phyloP scores from a whole-genome alignment of 2,329 filamentous ascomycete genomes.

The Cercospora beticola region DNA sequence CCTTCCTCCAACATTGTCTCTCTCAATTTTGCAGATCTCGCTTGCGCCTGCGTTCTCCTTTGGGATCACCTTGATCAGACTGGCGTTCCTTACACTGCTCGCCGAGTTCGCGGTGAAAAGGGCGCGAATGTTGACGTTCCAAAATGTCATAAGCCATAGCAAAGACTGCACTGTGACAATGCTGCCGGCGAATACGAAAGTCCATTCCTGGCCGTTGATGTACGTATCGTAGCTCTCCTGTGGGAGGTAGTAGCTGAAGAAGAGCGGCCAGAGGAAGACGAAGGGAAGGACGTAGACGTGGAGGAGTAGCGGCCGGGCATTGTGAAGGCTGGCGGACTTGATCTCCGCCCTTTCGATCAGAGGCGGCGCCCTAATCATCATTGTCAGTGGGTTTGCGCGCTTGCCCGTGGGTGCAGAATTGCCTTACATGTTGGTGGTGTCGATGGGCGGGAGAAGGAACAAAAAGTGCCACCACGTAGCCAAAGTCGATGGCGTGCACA shows the following conservation, averaged over 20 bases:
- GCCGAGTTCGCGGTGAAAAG: conserved; percentile 76
- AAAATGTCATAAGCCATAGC: conserved; percentile 93
- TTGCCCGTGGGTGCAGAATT: not conserved
- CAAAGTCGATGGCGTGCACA: conserved; percentile 1
- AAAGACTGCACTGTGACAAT: conserved; percentile 88
- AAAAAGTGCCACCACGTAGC: conserved; percentile 5
- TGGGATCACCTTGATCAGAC: conserved; percentile 90
- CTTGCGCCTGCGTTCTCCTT: conserved; percentile 82
- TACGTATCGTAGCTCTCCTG: conserved; percentile 83
- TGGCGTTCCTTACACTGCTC: conserved; percentile 68
- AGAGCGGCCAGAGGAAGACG: conserved; percentile 84
- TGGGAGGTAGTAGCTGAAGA: conserved; percentile 82
- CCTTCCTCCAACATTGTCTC: conserved; percentile 74
- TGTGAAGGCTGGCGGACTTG: conserved; percentile 80
- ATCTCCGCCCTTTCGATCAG: conserved; percentile 93
- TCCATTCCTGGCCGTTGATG: conserved; percentile 95
- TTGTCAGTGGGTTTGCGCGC: conserved; percentile 6
- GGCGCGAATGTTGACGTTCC: conserved; percentile 85
- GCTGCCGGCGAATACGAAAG: conserved; percentile 86
- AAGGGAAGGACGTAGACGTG: conserved; percentile 95
- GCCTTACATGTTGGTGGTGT: conserved; percentile 14
- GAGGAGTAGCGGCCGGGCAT: conserved; percentile 75
- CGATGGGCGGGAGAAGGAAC: not conserved
- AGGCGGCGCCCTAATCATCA: conserved; percentile 12
- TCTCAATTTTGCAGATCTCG: conserved; percentile 80